Evolutionary conservation across 139 green algal species (phyloP).

Genomic region (Axilococcus clingmanii): DNA sequence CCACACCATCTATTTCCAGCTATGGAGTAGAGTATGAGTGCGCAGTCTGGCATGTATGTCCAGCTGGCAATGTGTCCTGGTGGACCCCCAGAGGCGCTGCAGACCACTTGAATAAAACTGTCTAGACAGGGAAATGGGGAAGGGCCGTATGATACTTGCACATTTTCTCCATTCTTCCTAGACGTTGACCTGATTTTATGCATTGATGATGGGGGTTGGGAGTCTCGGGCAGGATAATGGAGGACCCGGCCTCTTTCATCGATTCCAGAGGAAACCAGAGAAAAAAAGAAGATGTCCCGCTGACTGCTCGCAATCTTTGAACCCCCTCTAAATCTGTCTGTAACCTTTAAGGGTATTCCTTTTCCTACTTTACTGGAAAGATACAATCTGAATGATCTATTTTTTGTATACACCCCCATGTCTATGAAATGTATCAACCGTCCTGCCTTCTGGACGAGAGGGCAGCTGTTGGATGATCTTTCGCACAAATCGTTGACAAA

Average conservation of each 20-base stretch:
- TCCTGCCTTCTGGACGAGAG: conserved; percentile 10
- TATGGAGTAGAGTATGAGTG: conserved; percentile 36
- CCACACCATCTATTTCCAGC: conserved; percentile 31
- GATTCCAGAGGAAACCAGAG: conserved; percentile 16
- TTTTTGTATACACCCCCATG: conserved; percentile 62
- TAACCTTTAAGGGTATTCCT: conserved; percentile 25
- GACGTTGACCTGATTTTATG: too few species aligned
- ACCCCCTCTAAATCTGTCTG: conserved; percentile 20
- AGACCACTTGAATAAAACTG: conserved; percentile 37
- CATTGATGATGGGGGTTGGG: too few species aligned
- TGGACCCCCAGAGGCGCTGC: too few species aligned
- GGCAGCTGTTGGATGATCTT: too few species aligned
- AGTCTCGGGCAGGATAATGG: too few species aligned
- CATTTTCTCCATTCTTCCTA: too few species aligned
- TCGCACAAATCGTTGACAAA: conserved; percentile 28
- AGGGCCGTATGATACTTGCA: conserved; percentile 15
- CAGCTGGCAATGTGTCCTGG: conserved; percentile 30
- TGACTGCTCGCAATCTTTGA: background rate
- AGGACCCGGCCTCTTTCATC: too few species aligned
- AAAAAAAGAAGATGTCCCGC: conserved; percentile 7
- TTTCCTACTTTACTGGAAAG: conserved; percentile 56
- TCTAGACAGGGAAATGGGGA: conserved; percentile 39
- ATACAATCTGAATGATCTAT: conserved; percentile 60
- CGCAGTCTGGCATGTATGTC: conserved; percentile 12
- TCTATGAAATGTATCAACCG: conserved; percentile 30